A percentile compares a stretch with the other conserved stretches of the same genome.
Conservation (phyloP, 495 filamentous ascomycete species). For the Chaetomium cochliodes region DNA sequence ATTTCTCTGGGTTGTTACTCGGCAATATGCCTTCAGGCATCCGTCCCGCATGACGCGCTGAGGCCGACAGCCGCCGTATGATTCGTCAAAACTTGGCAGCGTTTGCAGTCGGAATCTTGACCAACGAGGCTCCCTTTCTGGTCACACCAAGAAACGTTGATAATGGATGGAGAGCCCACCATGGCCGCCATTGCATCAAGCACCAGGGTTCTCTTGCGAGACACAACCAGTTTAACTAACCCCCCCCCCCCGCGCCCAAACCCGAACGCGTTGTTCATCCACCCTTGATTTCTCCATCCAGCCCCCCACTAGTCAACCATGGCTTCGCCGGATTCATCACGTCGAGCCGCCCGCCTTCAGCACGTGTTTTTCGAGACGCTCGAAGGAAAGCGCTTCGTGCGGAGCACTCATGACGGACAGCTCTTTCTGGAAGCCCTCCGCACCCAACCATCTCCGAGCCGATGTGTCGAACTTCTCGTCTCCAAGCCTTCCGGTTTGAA, state of each 20-base stretch:
- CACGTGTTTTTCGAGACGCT: slow-evolving; percentile 33
- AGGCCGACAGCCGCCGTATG: slow-evolving; percentile 12
- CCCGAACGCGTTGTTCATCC: too few species aligned
- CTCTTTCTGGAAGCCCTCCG: slow-evolving; percentile 62
- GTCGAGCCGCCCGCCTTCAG: slow-evolving; percentile 30
- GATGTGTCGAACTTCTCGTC: slow-evolving; percentile 57
- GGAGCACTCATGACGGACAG: slow-evolving; percentile 43
- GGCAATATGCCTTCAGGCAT: slow-evolving; percentile 7
- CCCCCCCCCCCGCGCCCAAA: too few species aligned
- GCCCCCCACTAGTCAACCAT: neutral
- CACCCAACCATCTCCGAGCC: slow-evolving; percentile 46
- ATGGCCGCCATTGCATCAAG: neutral
- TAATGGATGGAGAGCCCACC: neutral
- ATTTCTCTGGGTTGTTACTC: neutral
- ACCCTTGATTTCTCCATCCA: neutral
- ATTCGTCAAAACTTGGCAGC: neutral
- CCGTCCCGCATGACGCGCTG: slow-evolving; percentile 13
- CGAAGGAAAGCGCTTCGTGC: slow-evolving; percentile 30
- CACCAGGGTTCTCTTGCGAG: too few species aligned
- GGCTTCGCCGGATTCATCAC: slow-evolving; percentile 12
- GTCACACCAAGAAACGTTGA: neutral
- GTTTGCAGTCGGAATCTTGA: neutral
- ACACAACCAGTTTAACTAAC: too few species aligned
- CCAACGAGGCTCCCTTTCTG: neutral
- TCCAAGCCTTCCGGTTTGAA: slow-evolving; percentile 47